Evolutionary conservation across 768 basidiomycete genomes (phyloP), one percentile per base, ranked within the genome.

Genomic region (Crassisporium funariophilum): DNA sequence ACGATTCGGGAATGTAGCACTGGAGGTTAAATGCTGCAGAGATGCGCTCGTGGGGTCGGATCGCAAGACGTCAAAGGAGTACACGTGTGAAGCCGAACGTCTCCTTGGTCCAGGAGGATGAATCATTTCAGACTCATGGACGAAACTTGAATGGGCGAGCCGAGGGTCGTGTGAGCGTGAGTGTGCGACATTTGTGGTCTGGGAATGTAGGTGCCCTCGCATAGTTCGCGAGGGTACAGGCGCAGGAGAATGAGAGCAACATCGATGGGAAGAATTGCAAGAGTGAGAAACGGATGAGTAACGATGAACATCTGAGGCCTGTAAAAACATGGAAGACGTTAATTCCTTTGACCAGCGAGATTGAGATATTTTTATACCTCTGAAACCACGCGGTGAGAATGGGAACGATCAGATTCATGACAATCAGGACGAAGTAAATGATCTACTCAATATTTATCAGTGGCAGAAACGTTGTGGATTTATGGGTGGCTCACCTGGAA

Each of bases 11-110:
- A 69, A 62, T 5, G 70, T 70, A 16, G 64, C 67, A 55, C 70
- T 73, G 24, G 76, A 72, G 6, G 71, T 60, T 39, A 76, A 65
- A 36, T 76, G 76, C 43, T 76, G 65, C 8, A 76, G 66, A 8
- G 75, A 74, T 3, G 69, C 55, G 3, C 62, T 66, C 44, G 67
- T 34, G 20, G 75, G 74, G 49, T 73, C 69, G 5, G 76, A 70
- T 15, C 72, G 67, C 27, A 74, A 65, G n/a, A 76, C 71, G 53
- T 69, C 71, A 61, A 74, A 78, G 2, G 72, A 73, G 55, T 66
- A 51, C 25, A 13, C 59, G 42, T 15, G 35, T 45, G 22, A 31
- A 23, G 4, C 36, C 43, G 40, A 23, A 33, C 43, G 35, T 16
- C 7, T 34, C 10, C 22, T 31, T 27, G 25, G 21, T 25, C 9